Evolutionary conservation across 352 stramenopile species (phyloP), one percentile per base, ranked within the genome.

Genomic region (Phytophthora capsici): DNA sequence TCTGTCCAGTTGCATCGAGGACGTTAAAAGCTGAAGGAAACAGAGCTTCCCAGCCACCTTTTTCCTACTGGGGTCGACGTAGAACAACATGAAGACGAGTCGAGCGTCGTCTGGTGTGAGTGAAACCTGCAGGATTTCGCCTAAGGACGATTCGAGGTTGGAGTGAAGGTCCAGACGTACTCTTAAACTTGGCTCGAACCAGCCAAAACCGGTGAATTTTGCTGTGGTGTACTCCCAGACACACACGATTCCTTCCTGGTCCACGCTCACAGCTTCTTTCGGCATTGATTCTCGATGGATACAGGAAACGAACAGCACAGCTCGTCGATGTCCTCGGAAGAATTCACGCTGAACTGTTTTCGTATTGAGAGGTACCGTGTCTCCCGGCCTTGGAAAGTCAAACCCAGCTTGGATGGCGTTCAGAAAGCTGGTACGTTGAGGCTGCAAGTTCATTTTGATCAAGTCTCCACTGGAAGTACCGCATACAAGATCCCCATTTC

Each of bases 1-100:
- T n/a, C 32, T 63, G 13, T 69, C 38, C 22, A 81, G 23, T 1
- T 56, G 23, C 32, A 79, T 64, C 4, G 51, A 52, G 1, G 52
- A 60, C 7, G 64, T 66, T 22, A 69, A 32, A 44, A 86, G n/a
- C 45, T 82, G 75, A 2, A 80, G 26, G 22, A 86, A 82, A 3
- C 55, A 59, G 20, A 84, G 57, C 32, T 45, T 66, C 25, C 68
- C 64, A 23, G 32, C 19, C 4, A 52, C 60, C 44, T 60, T 59
- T 22, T 75, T 75, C 19, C 57, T 73, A 1, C 48, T 51, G 22
- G 61, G 38, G 17, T 66, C 63, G 12, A 63, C 48, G 14, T 58
- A 67, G 20, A 73, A 86, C 1, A 85, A 44, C 80, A 86, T 86
- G 23, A 73, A 55, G 2, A 88, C 73, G 8, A 88, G 54, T 12